phyloP scores from a whole-genome alignment of 768 basidiomycete genomes.

The Mycena maculata region DNA sequence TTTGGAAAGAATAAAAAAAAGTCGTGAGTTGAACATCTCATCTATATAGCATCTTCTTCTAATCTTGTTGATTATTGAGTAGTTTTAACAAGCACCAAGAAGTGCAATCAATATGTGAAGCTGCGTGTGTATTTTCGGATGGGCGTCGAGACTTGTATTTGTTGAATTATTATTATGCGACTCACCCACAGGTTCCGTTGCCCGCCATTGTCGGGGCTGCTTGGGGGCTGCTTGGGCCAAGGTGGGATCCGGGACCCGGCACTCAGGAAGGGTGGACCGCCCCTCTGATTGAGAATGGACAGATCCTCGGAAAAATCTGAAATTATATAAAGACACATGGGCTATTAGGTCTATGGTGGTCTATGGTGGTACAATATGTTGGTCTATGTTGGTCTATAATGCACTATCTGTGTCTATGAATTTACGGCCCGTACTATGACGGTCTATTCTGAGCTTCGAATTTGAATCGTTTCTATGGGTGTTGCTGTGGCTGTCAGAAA shows the following conservation, averaged over 20 bases:
- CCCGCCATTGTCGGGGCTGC: neutral
- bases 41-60: neutral
- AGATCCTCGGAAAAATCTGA: neutral
- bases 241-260: neutral
- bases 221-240: neutral
- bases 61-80: conserved; percentile 3
- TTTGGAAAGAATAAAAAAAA: conserved; percentile 1
- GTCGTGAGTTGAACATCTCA: conserved; percentile 2
- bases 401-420: too few species aligned
- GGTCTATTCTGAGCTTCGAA: too few species aligned
- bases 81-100: neutral
- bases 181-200: neutral
- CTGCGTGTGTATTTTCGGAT: neutral
- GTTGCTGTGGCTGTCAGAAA: too few species aligned
- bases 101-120: neutral
- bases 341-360: too few species aligned
- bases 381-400: too few species aligned
- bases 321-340: too few species aligned
- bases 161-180: neutral
- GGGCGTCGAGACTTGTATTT: neutral
- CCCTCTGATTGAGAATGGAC: neutral
- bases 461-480: too few species aligned
- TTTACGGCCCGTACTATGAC: too few species aligned
- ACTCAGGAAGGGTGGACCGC: neutral
- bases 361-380: too few species aligned